A percentile compares a stretch with the other conserved stretches of the same genome.
Evolutionary conservation across 148 eudicot species (phyloP).

Genomic region (Mesembryanthemum crystallinum): DNA sequence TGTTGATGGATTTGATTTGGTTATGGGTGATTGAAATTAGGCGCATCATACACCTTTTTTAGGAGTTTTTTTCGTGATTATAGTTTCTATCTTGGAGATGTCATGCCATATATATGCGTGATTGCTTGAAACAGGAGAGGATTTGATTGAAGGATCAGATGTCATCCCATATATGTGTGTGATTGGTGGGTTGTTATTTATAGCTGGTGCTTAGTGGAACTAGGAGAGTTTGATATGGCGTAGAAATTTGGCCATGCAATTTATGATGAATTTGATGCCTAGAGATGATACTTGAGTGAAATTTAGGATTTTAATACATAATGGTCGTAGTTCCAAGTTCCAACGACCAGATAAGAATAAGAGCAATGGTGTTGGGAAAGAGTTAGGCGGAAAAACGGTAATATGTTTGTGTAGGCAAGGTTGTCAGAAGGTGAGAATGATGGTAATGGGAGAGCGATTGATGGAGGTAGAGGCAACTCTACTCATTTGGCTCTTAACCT

Average conservation of each 20-base stretch:
- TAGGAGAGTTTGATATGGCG: background rate
- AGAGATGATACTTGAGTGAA: background rate
- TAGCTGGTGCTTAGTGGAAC: background rate
- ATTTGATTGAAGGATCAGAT: conserved; percentile 3
- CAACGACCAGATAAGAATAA: background rate
- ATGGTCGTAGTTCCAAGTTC: background rate
- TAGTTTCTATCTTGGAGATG: background rate
- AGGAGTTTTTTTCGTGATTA: background rate
- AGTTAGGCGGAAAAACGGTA: background rate
- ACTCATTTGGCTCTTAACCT: background rate
- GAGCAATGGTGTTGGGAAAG: background rate
- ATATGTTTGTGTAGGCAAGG: background rate
- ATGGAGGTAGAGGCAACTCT: background rate
- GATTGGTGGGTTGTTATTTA: background rate
- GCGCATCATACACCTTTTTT: background rate
- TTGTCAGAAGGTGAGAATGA: background rate
- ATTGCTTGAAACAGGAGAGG: background rate
- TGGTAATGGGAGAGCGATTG: background rate
- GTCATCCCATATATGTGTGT: background rate
- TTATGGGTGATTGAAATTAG: background rate
- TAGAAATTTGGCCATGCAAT: background rate
- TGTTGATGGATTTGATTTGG: background rate
- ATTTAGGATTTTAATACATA: background rate
- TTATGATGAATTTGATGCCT: background rate
- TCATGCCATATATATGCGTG: background rate